Percentiles rank a stretch among this genome's conserved stretches.
Evolutionary conservation across 352 stramenopile species (phyloP).

Genomic region (Sclerospora graminicola): DNA sequence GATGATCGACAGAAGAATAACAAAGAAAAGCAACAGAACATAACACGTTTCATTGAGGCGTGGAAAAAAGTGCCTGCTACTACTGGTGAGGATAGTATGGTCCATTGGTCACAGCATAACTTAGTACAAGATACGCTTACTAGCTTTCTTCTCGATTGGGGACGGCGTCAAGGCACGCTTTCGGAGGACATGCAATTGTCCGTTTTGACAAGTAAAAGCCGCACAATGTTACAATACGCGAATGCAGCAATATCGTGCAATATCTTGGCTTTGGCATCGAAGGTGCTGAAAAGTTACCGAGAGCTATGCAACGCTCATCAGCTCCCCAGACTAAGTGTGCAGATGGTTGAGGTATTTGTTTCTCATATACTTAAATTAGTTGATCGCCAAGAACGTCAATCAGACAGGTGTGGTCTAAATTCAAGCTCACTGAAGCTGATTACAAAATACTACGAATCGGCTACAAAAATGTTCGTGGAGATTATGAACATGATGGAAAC

Average conservation of each 20-base stretch:
- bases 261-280: slow-evolving; percentile 56
- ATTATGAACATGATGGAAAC: slow-evolving; percentile 59
- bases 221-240: slow-evolving; percentile 60
- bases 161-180: slow-evolving; percentile 20
- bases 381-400: slow-evolving; percentile 43
- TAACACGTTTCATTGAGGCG: slow-evolving; percentile 21
- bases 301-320: slow-evolving; percentile 55
- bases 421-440: slow-evolving; percentile 34
- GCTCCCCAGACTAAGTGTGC: slow-evolving; percentile 59
- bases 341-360: slow-evolving; percentile 78
- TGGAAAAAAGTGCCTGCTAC: slow-evolving; percentile 34
- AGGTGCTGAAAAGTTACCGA: slow-evolving; percentile 69
- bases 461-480: slow-evolving; percentile 71
- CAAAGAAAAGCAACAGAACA: slow-evolving; percentile 5
- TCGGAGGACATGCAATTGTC: slow-evolving; percentile 17
- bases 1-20: slow-evolving; percentile 2
- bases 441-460: slow-evolving; percentile 57
- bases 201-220: slow-evolving; percentile 23
- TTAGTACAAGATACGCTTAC: slow-evolving; percentile 41
- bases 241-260: slow-evolving; percentile 54
- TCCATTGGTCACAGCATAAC: slow-evolving; percentile 49
- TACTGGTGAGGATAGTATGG: slow-evolving; percentile 39
- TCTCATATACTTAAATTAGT: slow-evolving; percentile 70
- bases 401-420: slow-evolving; percentile 2
- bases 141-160: slow-evolving; percentile 22